Percentiles rank a stretch among this genome's conserved stretches.
phyloP scores from a whole-genome alignment of 139 green algal species.

The Micractinium conductrix region DNA sequence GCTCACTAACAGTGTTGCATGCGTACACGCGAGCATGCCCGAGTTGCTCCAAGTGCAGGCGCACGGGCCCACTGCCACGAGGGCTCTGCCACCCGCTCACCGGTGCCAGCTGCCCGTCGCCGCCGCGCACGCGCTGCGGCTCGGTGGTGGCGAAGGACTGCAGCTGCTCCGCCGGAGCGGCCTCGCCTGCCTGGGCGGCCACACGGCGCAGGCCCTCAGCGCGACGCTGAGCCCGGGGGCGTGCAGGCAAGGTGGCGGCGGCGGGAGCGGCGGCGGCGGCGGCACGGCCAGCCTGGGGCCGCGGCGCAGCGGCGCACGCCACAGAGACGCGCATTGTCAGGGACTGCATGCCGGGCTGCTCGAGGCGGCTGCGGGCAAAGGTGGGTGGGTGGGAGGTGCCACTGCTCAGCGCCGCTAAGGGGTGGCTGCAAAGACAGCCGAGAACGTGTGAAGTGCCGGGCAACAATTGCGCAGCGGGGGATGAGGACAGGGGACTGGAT shows the following conservation, averaged over 20 bases:
- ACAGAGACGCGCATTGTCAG: neutral
- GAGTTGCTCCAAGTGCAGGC: neutral
- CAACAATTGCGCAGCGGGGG: too few relatives aligned
- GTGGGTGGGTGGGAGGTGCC: too few relatives aligned
- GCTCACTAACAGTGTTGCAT: neutral
- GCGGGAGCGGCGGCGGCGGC: neutral
- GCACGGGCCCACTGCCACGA: too few relatives aligned
- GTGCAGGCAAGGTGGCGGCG: neutral
- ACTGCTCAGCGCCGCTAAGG: too few relatives aligned
- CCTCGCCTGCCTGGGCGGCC: neutral
- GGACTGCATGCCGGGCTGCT: neutral
- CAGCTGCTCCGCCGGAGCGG: neutral
- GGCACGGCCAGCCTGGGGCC: neutral
- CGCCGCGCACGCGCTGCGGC: neutral
- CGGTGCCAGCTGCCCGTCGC: conserved; percentile 14
- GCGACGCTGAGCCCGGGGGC: neutral
- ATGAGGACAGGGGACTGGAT: too few relatives aligned
- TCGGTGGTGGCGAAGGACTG: conserved; percentile 12
- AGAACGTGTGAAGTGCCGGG: too few relatives aligned
- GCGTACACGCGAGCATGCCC: neutral
- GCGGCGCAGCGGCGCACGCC: neutral
- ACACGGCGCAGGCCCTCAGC: neutral
- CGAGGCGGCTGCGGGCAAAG: neutral
- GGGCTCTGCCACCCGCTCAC: neutral
- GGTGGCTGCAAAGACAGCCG: too few relatives aligned